Evolutionary conservation across 352 stramenopile species (phyloP).

Genomic region (Globisporangium apiculatum): DNA sequence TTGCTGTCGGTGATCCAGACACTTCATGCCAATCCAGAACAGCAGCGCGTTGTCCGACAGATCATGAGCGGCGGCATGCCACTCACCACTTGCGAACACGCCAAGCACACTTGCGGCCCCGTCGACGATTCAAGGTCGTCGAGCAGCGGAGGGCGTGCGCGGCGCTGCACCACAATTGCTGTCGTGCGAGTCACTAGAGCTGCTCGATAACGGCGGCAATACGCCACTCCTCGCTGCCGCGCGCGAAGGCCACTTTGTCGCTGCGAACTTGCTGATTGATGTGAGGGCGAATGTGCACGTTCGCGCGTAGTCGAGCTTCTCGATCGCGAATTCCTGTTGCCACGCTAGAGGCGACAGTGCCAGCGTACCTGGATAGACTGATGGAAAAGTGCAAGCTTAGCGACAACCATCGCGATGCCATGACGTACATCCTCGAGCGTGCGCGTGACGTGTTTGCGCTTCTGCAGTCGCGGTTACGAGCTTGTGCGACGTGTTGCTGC

Average conservation of each 20-base stretch:
- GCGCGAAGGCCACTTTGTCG: background rate
- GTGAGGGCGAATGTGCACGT: background rate
- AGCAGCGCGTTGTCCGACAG: too few relatives aligned
- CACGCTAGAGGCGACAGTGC: background rate
- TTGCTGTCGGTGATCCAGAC: too few relatives aligned
- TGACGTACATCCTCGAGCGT: background rate
- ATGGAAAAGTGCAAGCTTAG: background rate
- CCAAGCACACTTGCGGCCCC: too few relatives aligned
- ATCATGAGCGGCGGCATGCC: too few relatives aligned
- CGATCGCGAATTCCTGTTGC: background rate
- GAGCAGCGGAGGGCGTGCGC: too few relatives aligned
- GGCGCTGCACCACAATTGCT: too few relatives aligned
- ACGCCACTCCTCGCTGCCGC: background rate
- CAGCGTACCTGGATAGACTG: background rate
- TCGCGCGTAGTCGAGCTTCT: background rate
- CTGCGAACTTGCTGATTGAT: background rate
- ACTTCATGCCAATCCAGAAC: too few relatives aligned
- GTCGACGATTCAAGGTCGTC: too few relatives aligned
- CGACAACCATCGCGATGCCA: background rate
- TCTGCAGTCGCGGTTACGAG: background rate
- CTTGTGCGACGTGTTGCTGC: background rate
- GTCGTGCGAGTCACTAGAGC: too few relatives aligned
- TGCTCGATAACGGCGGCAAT: background rate
- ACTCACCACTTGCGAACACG: too few relatives aligned
- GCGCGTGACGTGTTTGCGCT: background rate